Conservation (phyloP, 768 basidiomycete species). For the Kwoniella newhampshirensis region DNA sequence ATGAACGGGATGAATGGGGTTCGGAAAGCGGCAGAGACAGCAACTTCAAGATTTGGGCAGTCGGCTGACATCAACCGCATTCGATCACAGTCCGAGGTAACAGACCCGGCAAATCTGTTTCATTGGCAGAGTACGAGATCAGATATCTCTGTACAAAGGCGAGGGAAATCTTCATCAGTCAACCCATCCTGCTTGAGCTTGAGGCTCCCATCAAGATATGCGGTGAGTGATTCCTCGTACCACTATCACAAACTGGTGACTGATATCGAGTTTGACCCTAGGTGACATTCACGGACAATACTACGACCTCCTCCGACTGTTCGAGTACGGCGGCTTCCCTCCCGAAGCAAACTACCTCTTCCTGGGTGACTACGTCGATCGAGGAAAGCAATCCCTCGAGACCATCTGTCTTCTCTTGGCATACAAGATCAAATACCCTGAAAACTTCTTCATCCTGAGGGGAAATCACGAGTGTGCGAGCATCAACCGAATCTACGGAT, state of each 20-base stretch:
- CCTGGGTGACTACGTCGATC: slow-evolving; percentile 98
- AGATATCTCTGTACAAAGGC: slow-evolving; percentile 98
- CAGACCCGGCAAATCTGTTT: slow-evolving; percentile 96
- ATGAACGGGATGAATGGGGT: too few species aligned
- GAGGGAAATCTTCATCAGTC: slow-evolving; percentile 98
- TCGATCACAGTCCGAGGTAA: slow-evolving; percentile 79
- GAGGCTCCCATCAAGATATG: slow-evolving; percentile 99
- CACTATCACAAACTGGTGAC: slow-evolving; percentile 7
- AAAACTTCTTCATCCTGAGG: slow-evolving; percentile 99
- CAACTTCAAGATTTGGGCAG: too few species aligned
- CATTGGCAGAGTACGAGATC: slow-evolving; percentile 98
- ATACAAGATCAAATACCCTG: slow-evolving; percentile 97
- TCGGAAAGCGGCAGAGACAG: too few species aligned
- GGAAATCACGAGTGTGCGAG: slow-evolving; percentile 99
- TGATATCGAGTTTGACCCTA: slow-evolving; percentile 50
- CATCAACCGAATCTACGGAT: slow-evolving; percentile 99
- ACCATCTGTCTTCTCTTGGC: slow-evolving; percentile 98
- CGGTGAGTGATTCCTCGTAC: slow-evolving; percentile 62
- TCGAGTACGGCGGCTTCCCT: slow-evolving; percentile 98
- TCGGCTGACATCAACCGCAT: not conserved
- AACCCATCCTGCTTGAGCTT: slow-evolving; percentile 94
- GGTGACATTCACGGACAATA: slow-evolving; percentile 99
- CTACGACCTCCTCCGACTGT: slow-evolving; percentile 94
- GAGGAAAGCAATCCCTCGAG: slow-evolving; percentile 97
- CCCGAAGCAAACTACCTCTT: slow-evolving; percentile 99